phyloP scores from a whole-genome alignment of 1,139 yeast species.

The Wickerhamiella pararugosa region DNA sequence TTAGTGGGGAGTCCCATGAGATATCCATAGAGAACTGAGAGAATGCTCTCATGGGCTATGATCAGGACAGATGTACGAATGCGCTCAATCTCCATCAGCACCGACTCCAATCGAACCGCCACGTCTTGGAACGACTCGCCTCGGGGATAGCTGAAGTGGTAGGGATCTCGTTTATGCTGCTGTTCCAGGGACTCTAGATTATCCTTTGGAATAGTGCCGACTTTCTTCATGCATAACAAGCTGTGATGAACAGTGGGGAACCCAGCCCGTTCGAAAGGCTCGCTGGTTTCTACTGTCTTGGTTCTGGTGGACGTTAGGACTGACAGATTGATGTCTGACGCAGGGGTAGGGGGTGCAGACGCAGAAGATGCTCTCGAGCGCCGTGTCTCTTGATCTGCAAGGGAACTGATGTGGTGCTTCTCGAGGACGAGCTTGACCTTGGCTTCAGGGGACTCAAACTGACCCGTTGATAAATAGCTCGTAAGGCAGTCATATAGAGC shows the following conservation, averaged over 20 bases:
- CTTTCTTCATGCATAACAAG: conserved; percentile 75
- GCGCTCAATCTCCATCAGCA: conserved; percentile 84
- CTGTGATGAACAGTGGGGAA: conserved; percentile 58
- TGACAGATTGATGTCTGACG: conserved; percentile 24
- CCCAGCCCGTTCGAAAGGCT: conserved; percentile 43
- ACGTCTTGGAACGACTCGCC: conserved; percentile 93
- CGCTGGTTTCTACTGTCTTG: conserved; percentile 70
- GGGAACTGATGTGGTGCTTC: conserved; percentile 4
- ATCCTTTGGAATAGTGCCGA: conserved; percentile 58
- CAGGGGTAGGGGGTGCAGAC: conserved; percentile 2
- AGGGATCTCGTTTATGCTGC: conserved; percentile 57
- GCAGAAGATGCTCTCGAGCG: not conserved
- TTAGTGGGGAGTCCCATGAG: conserved; percentile 80
- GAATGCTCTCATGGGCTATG: conserved; percentile 84
- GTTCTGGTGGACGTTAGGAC: conserved; percentile 90
- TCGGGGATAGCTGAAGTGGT: conserved; percentile 82
- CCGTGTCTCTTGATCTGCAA: conserved; percentile 2
- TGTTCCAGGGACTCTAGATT: conserved; percentile 50
- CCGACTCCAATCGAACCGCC: conserved; percentile 87
- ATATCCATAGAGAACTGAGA: conserved; percentile 83
- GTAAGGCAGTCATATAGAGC: conserved; percentile 29
- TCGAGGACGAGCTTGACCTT: conserved; percentile 2
- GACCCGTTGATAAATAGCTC: conserved; percentile 23
- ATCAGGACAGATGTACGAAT: conserved; percentile 76
- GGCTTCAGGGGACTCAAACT: conserved; percentile 6